phyloP scores from a whole-genome alignment of 176 grass and related monocot genomes.

The Rhynchospora breviuscula region DNA sequence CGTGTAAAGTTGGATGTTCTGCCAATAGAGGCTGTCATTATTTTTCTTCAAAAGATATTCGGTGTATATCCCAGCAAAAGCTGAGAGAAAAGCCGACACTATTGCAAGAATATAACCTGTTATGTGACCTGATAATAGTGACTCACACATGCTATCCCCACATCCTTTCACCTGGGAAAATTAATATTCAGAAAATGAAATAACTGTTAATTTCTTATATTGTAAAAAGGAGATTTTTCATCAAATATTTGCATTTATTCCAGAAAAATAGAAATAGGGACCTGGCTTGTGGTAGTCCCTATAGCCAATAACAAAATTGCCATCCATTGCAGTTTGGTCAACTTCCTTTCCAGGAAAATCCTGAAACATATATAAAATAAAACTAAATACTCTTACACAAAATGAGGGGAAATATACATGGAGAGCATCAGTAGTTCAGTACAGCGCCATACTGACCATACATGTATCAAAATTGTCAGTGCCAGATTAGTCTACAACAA shows the following conservation, averaged over 20 bases:
- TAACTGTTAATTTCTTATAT: not conserved
- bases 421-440: not conserved
- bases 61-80: conserved; percentile 86
- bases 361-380: conserved; percentile 42
- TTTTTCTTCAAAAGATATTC: conserved; percentile 99
- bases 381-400: conserved; percentile 14
- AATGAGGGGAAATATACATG: conserved; percentile 11
- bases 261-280: conserved; percentile 24
- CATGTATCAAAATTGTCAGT: not conserved
- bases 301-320: conserved; percentile 80
- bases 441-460: not conserved
- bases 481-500: not conserved
- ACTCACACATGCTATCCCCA: conserved; percentile 74
- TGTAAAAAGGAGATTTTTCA: not conserved
- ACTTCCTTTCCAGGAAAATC: conserved; percentile 71
- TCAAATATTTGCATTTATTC: not conserved
- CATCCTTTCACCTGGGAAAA: conserved; percentile 80
- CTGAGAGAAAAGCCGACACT: conserved; percentile 94
- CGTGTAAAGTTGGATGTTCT: conserved; percentile 94
- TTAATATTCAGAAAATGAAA: conserved; percentile 2
- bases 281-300: conserved; percentile 96
- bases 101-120: conserved; percentile 85
- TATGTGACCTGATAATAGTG: conserved; percentile 79
- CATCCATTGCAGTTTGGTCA: conserved; percentile 90
- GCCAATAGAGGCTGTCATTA: conserved; percentile 92